Conservation (phyloP, 2,329 filamentous ascomycete genomes). For the Thelonectria olida region DNA sequence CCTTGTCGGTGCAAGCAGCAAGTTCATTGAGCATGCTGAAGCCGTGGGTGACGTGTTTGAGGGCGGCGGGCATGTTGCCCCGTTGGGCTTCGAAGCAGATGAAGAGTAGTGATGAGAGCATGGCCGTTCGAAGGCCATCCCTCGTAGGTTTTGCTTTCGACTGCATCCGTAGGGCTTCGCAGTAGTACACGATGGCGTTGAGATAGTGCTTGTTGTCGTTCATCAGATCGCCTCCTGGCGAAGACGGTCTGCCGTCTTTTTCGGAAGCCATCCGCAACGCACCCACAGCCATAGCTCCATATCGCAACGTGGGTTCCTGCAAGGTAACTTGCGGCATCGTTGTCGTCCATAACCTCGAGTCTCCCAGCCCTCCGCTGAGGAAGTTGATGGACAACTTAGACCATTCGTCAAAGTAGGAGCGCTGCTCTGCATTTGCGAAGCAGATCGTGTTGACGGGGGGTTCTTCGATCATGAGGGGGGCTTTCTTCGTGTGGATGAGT, state of each 20-base stretch:
- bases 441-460: slow-evolving; percentile 46
- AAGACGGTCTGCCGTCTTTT: slow-evolving; percentile 29
- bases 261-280: slow-evolving; percentile 49
- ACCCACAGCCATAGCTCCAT: slow-evolving; percentile 52
- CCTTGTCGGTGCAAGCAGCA: slow-evolving; percentile 47
- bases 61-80: slow-evolving; percentile 50
- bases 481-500: slow-evolving; percentile 44
- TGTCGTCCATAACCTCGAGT: slow-evolving; percentile 49
- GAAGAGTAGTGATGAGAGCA: slow-evolving; percentile 51
- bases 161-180: slow-evolving; percentile 52
- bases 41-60: slow-evolving; percentile 52
- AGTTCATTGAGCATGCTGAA: slow-evolving; percentile 53
- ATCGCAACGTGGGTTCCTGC: slow-evolving; percentile 49
- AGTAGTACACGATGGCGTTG: slow-evolving; percentile 52
- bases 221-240: slow-evolving; percentile 28
- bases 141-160: slow-evolving; percentile 47
- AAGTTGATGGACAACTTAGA: slow-evolving; percentile 46
- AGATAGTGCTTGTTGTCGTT: slow-evolving; percentile 49
- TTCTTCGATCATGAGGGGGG: slow-evolving; percentile 43
- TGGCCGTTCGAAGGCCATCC: slow-evolving; percentile 49
- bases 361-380: slow-evolving; percentile 46
- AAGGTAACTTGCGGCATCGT: slow-evolving; percentile 53
- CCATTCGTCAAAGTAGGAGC: slow-evolving; percentile 51
- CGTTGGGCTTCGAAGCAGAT: slow-evolving; percentile 53
- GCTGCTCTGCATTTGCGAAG: slow-evolving; percentile 47